Conservation (phyloP, 2,329 filamentous ascomycete genomes). For the Fusarium drepaniforme region DNA sequence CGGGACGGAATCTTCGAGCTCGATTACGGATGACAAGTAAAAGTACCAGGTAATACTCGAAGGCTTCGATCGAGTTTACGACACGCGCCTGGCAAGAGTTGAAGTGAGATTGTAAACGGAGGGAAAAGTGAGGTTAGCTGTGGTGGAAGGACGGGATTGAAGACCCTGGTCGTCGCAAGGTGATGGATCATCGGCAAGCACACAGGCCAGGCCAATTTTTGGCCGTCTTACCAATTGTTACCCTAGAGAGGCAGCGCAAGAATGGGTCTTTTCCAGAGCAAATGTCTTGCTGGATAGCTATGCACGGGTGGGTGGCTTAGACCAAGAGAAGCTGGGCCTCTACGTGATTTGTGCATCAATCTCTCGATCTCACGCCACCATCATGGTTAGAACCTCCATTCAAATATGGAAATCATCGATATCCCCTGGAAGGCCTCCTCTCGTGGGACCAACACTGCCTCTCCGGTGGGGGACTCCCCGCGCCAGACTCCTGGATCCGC, state of each 20-base stretch:
- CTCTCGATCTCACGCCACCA: neutral
- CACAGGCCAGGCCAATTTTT: slow-evolving; percentile 25
- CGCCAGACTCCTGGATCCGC: slow-evolving; percentile 26
- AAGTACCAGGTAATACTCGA: neutral
- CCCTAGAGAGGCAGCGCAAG: neutral
- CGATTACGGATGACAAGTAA: neutral
- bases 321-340: neutral
- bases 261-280: neutral
- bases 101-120: slow-evolving; percentile 1
- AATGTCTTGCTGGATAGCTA: neutral
- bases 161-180: neutral
- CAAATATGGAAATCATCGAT: neutral
- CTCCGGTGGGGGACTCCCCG: slow-evolving; percentile 25
- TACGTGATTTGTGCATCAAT: neutral
- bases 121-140: slow-evolving; percentile 3
- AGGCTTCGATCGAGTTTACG: neutral
- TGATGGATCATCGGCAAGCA: slow-evolving; percentile 14
- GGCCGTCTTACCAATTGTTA: neutral
- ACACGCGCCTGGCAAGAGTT: neutral
- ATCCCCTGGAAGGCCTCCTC: neutral
- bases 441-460: slow-evolving; percentile 22
- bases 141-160: slow-evolving; percentile 18
- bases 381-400: neutral
- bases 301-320: neutral
- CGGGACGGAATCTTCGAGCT: neutral